Base-by-base conservation (phyloP, 1,284 basidiomycete species). In the Cutaneotrichosporon spelunceum region DNA sequence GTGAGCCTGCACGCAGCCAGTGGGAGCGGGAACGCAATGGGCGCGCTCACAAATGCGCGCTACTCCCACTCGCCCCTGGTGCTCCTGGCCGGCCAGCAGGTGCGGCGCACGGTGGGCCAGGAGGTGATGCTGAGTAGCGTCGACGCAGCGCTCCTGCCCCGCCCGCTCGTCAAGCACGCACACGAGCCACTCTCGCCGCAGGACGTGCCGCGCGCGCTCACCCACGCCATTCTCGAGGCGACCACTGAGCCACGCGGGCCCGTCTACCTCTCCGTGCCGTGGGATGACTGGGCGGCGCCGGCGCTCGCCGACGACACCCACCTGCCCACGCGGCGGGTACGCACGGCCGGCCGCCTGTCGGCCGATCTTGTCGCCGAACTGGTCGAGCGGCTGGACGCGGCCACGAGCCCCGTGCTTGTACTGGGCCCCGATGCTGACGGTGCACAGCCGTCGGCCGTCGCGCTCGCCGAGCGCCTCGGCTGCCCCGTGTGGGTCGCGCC, bases 81-180 rank as follows among this genome's bases (percentile, higher is more conserved):
- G 7, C n/a, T 64, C 10, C 47, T 64, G 11, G 63, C 63, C 1
- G 63, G 63, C 16, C 63, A 64, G 53, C 63, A 64, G 53, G 30
- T 64, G 8, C 63, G 63, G 8, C 39, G 53, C 27, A 61, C 59
- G 2, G 59, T 64, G n/a, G 63, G 63, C 0, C 59, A 61, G 27
- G 63, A 64, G 48, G 59, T 64, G 5, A 64, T 64, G 63, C 57
- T 64, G 26, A 42, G 59, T 30, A 64, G 48, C 36, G 57, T 61
- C 14, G 63, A 64, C 27, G 63, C 63, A 0, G 13, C 53, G 2
- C 9, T 53, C 9, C 53, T 64, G 0, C 53, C 63, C 10, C 47
- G 29, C 8, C 63, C 63, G 19, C 45, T 64, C 4, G 56, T 59
- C 16, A 61, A 61, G 53, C 57, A 50, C 39, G 42, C 50, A 0